A percentile compares a stretch with the other conserved stretches of the same genome.
Evolutionary conservation across 2,329 filamentous ascomycete genomes (phyloP).

Genomic region (Colletotrichum sp.): DNA sequence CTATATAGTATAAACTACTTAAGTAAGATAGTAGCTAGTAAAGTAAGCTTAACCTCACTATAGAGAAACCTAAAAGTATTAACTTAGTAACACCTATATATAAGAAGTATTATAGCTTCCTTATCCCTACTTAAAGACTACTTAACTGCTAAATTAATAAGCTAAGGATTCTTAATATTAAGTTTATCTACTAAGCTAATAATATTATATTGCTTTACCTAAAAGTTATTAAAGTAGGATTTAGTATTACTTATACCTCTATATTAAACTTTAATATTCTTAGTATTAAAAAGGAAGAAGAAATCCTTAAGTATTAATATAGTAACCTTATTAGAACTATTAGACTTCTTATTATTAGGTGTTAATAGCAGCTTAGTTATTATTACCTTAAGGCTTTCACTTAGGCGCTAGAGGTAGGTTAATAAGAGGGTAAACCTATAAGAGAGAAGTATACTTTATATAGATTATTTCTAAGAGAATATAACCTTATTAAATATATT

Average conservation of each 20-base stretch:
- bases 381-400: no score
- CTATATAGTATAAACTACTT: no score
- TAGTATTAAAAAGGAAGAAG: background rate
- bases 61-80: background rate
- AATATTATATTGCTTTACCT: no score
- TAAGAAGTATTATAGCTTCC: background rate
- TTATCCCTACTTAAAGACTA: background rate
- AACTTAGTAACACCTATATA: background rate
- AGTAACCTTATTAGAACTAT: no score
- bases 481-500: no score
- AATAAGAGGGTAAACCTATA: no score
- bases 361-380: no score
- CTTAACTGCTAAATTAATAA: background rate
- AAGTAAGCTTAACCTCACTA: background rate
- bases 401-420: no score
- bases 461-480: no score
- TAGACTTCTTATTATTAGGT: no score
- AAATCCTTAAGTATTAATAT: no score
- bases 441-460: accelerated
- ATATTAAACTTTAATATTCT: background rate
- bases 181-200: background rate
- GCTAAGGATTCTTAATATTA: background rate
- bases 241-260: background rate
- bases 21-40: no score
- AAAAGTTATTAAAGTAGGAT: background rate